A percentile compares a stretch with the other conserved stretches of the same genome.
Evolutionary conservation across 305 asterid genomes (phyloP).

Genomic region (Solanum hybrid): DNA sequence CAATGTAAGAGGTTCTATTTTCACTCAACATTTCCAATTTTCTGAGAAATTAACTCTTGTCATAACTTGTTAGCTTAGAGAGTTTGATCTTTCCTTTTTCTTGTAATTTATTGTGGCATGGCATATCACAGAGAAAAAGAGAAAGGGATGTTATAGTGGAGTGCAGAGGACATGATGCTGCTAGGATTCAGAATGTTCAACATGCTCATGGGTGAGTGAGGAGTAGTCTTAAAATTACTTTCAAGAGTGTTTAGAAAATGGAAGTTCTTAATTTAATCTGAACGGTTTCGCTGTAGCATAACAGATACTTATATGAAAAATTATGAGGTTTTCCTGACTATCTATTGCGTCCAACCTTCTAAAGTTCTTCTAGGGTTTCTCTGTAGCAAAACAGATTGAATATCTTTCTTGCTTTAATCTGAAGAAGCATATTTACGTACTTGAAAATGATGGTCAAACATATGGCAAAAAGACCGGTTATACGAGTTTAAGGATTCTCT

Average conservation of each 20-base stretch:
- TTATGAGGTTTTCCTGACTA: not conserved
- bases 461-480: not conserved
- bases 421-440: not conserved
- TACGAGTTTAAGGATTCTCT: not conserved
- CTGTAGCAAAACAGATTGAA: not conserved
- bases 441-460: not conserved
- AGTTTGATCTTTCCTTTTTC: not conserved
- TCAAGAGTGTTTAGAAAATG: not conserved
- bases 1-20: constrained; percentile 31
- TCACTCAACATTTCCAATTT: not conserved
- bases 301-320: not conserved
- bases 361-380: not conserved
- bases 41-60: not conserved
- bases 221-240: constrained; percentile 1
- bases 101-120: not conserved
- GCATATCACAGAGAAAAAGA: constrained; percentile 42
- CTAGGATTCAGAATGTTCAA: constrained; percentile 62
- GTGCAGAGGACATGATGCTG: constrained; percentile 98
- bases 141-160: constrained; percentile 76
- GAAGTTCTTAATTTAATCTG: not conserved
- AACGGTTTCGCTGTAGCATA: not conserved
- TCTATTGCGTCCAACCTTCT: not conserved
- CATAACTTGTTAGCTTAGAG: not conserved
- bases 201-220: constrained; percentile 94
- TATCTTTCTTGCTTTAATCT: not conserved